Percentiles rank a stretch among this genome's conserved stretches.
phyloP scores from a whole-genome alignment of 768 basidiomycete genomes.

The Tylopilus sp. region DNA sequence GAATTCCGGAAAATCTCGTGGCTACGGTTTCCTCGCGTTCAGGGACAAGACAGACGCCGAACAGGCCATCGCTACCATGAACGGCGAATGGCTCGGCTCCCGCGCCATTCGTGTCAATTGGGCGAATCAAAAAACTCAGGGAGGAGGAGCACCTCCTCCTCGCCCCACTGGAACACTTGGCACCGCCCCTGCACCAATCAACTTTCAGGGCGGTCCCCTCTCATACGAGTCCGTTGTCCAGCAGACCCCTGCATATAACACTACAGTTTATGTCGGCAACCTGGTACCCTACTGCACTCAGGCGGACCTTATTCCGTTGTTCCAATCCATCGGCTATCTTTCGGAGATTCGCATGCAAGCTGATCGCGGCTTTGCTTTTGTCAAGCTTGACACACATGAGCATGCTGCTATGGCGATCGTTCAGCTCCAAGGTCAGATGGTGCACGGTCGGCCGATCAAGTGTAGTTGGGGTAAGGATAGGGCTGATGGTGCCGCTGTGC shows the following conservation, averaged over 20 bases:
- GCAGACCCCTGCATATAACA: slow-evolving; percentile 92
- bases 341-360: slow-evolving; percentile 99
- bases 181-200: slow-evolving; percentile 82
- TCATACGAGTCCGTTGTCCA: slow-evolving; percentile 91
- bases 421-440: slow-evolving; percentile 94
- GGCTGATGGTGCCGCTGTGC: slow-evolving; percentile 62
- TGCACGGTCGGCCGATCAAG: slow-evolving; percentile 96
- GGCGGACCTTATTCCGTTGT: slow-evolving; percentile 94
- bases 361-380: slow-evolving; percentile 97
- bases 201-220: slow-evolving; percentile 85
- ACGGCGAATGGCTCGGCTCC: slow-evolving; percentile 98
- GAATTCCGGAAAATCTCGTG: slow-evolving; percentile 98
- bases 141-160: slow-evolving; percentile 33
- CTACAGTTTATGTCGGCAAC: slow-evolving; percentile 98
- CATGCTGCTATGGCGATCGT: slow-evolving; percentile 98
- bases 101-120: slow-evolving; percentile 99
- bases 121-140: slow-evolving; percentile 99
- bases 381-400: slow-evolving; percentile 98
- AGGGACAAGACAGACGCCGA: slow-evolving; percentile 99
- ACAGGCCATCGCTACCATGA: slow-evolving; percentile 99
- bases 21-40: slow-evolving; percentile 98
- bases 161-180: slow-evolving; percentile 47
- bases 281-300: slow-evolving; percentile 96
- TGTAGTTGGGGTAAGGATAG: slow-evolving; percentile 99
- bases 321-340: slow-evolving; percentile 98